Evolutionary conservation across 495 filamentous ascomycete genomes (phyloP).

Genomic region (Xylaria bambusicola): DNA sequence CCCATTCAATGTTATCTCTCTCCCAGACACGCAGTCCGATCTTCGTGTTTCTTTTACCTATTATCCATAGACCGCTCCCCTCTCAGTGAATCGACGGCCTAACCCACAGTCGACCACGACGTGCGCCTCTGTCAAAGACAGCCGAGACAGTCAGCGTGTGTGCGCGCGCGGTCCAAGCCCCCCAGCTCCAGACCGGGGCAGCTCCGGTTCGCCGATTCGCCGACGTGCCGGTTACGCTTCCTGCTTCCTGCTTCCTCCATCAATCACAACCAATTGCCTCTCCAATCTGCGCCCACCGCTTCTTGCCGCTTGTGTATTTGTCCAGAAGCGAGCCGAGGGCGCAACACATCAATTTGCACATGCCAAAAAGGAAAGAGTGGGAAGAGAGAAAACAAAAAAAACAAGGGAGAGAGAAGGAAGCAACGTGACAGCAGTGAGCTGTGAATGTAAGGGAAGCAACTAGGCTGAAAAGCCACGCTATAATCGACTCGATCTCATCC

Average conservation of each 20-base stretch:
- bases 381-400: no score
- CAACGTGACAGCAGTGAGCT: no score
- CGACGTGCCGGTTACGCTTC: not conserved
- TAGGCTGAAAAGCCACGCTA: no score
- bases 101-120: not conserved
- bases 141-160: no score
- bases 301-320: not conserved
- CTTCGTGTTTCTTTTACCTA: not conserved
- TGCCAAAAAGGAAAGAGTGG: no score
- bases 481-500: no score
- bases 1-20: no score
- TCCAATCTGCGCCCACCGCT: not conserved
- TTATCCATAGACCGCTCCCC: not conserved
- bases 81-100: not conserved
- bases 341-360: not conserved
- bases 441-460: no score
- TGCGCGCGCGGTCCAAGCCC: not conserved
- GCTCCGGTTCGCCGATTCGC: not conserved
- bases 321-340: not conserved
- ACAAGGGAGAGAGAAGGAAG: no score
- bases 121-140: not conserved
- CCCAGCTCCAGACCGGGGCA: not conserved
- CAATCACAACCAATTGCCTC: not conserved
- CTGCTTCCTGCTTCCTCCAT: no score
- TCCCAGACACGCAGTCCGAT: no score